Base-by-base conservation (phyloP, 2,329 filamentous ascomycete species). In the Colletotrichum noveboracense region DNA sequence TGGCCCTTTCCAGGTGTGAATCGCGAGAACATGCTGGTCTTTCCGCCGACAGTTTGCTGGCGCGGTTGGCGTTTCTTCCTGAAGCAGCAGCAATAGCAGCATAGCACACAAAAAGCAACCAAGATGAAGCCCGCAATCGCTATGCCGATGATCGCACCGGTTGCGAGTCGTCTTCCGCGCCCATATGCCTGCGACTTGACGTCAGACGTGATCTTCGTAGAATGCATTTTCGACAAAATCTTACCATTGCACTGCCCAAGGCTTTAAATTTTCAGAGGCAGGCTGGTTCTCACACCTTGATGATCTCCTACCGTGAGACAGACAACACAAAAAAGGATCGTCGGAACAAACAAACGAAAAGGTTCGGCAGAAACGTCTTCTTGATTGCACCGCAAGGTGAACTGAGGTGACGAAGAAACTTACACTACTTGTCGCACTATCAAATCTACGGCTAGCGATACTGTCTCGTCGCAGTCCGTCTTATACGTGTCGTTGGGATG, bases 61-160 rank as follows among this genome's bases (percentile, higher is more conserved):
- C 64, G 64, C 43, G 62, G 34, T 36, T 74, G 71, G 9, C 70
- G 74, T 24, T 69, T 75, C 48, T 75, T 77, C 38, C 76, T 69
- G 65, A 77, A 77, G 34, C 75, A 77, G 18, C 76, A 77, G 43
- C 71, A 77, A 34, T 77, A 77, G 61, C 68, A 75, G 43, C 76
- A 77, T 8, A 75, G 55, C 7, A 36, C 48, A 43, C 58, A 69
- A 43, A 77, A 70, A 21, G 69, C 67, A 28, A 73, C 34, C 13
- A 77, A 76, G 21, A 76, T 7, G 21, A 77, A 77, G 8, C 75
- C 71, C 26, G 71, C 75, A 13, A 77, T 77, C 61, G 75, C 76
- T 30, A 77, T 75, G 14, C 76, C 76, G 55, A 77, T 36, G 34
- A 77, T 75, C 13, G 71, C 76, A 28, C 76, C 75, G 16, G 75